These are phyloP conservation scores for Leucaena leucocephala DNA, from an alignment of 306 rosid genomes.

Conservation along the genomic window DNA sequence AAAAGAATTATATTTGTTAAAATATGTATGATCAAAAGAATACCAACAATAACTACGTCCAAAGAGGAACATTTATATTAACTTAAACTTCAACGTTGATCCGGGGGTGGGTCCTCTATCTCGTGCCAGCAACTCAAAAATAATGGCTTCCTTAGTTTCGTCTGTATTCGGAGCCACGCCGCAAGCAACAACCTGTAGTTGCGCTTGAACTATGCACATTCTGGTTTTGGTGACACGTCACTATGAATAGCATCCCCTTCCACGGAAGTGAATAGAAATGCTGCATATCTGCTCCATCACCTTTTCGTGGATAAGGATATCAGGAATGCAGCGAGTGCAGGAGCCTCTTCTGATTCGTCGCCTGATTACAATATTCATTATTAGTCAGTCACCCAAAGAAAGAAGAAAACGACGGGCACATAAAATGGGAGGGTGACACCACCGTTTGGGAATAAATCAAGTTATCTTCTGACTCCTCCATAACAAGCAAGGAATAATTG, in stretches of 20 bases:
- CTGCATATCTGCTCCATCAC: not conserved
- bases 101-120: no score
- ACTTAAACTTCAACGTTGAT: no score
- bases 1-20: no score
- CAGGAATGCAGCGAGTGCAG: not conserved
- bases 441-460: conserved; percentile 6
- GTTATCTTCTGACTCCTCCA: conserved; percentile 9
- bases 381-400: not conserved
- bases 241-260: not conserved
- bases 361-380: not conserved
- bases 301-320: not conserved
- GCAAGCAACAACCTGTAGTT: no score
- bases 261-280: not conserved
- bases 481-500: conserved; percentile 24
- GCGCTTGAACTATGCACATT: no score
- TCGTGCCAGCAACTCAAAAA: no score
- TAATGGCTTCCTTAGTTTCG: no score
- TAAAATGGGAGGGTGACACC: conserved; percentile 1
- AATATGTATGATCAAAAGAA: no score
- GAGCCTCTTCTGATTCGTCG: not conserved
- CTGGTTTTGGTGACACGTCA: not conserved
- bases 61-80: no score
- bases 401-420: not conserved
- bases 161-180: no score
- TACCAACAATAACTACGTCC: no score